Evolutionary conservation across 2,329 filamentous ascomycete species (phyloP).

Genomic region (Cladophialophora carrionii): DNA sequence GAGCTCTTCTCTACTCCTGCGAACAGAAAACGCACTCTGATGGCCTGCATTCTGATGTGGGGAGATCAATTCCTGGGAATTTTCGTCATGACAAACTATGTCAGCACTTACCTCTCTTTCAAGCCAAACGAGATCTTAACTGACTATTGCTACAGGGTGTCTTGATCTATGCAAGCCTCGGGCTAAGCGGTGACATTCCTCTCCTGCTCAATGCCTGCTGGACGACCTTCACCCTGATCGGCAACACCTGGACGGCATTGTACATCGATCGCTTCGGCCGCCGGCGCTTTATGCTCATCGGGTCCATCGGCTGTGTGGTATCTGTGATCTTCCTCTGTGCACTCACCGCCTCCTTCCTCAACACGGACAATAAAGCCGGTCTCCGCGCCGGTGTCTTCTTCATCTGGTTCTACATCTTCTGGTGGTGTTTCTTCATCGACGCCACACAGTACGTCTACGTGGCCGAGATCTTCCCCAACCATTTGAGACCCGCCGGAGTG

Average conservation of each 20-base stretch:
- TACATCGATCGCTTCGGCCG: conserved; percentile 48
- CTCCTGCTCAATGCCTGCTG: conserved; percentile 52
- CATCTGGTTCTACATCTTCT: conserved; percentile 48
- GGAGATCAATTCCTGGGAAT: conserved; percentile 45
- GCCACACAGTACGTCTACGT: conserved; percentile 34
- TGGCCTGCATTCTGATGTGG: conserved; percentile 50
- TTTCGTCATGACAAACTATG: conserved; percentile 30
- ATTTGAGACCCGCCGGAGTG: conserved; percentile 33
- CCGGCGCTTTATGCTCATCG: conserved; percentile 43
- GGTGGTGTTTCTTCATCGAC: conserved; percentile 50
- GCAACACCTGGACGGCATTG: conserved; percentile 49
- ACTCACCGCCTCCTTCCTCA: conserved; percentile 44
- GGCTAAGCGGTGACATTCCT: conserved; percentile 46
- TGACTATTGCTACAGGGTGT: conserved; percentile 47
- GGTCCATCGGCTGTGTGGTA: conserved; percentile 47
- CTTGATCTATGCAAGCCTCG: conserved; percentile 47
- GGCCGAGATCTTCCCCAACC: conserved; percentile 35
- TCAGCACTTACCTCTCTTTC: not conserved
- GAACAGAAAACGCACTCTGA: conserved; percentile 48
- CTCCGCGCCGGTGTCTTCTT: conserved; percentile 48
- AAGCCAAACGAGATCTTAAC: conserved; percentile 41
- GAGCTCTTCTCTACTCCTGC: conserved; percentile 50
- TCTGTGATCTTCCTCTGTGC: conserved; percentile 47
- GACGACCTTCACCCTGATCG: conserved; percentile 48
- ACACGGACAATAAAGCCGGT: conserved; percentile 44